Base-by-base conservation (phyloP, 1,284 basidiomycete genomes). In the Apiotrichum gracile region DNA sequence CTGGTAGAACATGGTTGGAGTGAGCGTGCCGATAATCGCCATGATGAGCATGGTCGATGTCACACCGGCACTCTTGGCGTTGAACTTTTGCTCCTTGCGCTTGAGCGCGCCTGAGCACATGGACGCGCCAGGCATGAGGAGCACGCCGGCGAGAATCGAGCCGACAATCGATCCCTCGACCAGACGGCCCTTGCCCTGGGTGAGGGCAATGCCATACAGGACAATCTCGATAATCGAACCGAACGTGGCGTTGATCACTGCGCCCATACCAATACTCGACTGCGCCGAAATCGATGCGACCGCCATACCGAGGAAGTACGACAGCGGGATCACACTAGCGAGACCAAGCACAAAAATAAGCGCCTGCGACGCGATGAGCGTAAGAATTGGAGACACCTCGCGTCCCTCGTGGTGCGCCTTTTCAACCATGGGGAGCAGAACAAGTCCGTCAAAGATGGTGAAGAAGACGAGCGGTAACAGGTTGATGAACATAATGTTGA, bases 41-140 rank as follows among this genome's bases (percentile, higher is more conserved):
- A 98, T 98, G 77, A 99, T 98, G 65, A 99, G 76, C 91, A 99
- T 96, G 76, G 97, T 97, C 68, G 91, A 96, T 0, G 96, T 99
- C 13, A 99, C 96, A 44, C 96, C 91, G 4, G 96, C 96, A 64
- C 88, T 91, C 77, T 91, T 93, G 13, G 96, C 94, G 69, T 99
- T 99, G 79, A 98, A 99, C 65, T 85, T 88, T 70, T 94, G 90
- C 76, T 98, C 96, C 77, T 99, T 99, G 66, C 87, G 80, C 67
- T 85, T 81, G 51, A 96, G 68, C 0, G 96, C 96, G 13, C 90
- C 89, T n/a, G 88, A 90, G 68, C 88, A 87, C 96, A 99, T 99
- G 72, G 89, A 93, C 64, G 85, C 80, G 0, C 96, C 96, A 1
- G 96, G 96, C 93, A 99, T 96, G 48, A 98, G 79, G 53, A 98